phyloP scores from a whole-genome alignment of 148 eudicot species.

The Rhododendron mucronatum region DNA sequence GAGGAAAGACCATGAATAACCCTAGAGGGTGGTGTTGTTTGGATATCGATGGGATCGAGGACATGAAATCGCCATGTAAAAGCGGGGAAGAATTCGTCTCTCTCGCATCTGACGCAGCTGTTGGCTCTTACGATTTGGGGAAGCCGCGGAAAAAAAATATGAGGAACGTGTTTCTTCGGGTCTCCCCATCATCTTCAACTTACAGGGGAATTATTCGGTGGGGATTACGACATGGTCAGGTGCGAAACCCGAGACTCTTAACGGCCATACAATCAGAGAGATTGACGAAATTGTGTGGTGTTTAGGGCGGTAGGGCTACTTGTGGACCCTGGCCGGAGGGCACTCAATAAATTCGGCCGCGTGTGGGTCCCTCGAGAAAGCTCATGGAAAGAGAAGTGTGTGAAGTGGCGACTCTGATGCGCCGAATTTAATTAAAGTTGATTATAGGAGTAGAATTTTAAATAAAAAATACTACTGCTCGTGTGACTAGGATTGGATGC shows the following conservation, averaged over 20 bases:
- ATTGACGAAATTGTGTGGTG: neutral
- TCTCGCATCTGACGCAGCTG: neutral
- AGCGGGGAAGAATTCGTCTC: neutral
- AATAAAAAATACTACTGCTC: neutral
- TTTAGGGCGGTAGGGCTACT: neutral
- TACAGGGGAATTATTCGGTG: neutral
- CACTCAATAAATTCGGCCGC: neutral
- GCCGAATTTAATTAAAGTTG: neutral
- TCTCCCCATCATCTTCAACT: neutral
- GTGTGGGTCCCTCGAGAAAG: neutral
- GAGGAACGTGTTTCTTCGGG: neutral
- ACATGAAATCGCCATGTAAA: neutral
- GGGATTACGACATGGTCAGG: neutral
- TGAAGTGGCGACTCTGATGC: neutral
- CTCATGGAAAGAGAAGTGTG: neutral
- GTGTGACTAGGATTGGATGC: neutral
- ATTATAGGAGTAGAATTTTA: too few relatives aligned
- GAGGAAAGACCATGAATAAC: neutral
- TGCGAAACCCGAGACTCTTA: neutral
- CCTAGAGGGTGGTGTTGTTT: too few relatives aligned
- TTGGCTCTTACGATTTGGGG: neutral
- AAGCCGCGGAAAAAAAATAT: neutral
- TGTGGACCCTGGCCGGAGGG: neutral
- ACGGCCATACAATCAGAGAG: neutral
- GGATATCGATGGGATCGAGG: constrained; percentile 15